Percentiles rank a stretch among this genome's conserved stretches.
These are phyloP conservation scores for Puccinia polysora DNA, from an alignment of 1,284 basidiomycete genomes.

Conservation along the genomic window DNA sequence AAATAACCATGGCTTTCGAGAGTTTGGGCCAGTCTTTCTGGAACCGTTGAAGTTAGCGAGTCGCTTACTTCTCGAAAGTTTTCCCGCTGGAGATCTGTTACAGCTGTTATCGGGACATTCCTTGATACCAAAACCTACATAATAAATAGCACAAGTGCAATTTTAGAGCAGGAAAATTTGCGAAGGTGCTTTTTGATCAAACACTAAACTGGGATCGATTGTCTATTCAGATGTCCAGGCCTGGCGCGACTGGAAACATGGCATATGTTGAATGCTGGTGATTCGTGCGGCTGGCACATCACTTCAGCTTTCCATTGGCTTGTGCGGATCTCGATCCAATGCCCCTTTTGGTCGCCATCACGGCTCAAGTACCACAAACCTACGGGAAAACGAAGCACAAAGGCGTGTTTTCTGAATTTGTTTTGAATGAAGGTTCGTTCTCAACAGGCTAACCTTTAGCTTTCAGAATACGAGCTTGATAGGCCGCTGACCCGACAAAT, in stretches of 20 bases:
- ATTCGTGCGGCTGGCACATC: background rate
- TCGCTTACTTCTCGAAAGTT: slow-evolving; percentile 3
- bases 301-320: slow-evolving; percentile 43
- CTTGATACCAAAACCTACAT: slow-evolving; percentile 30
- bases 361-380: slow-evolving; percentile 33
- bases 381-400: background rate
- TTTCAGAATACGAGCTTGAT: slow-evolving; percentile 42
- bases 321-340: slow-evolving; percentile 39
- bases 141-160: background rate
- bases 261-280: slow-evolving; percentile 23
- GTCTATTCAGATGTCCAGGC: slow-evolving; percentile 27
- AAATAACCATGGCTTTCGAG: slow-evolving; percentile 12
- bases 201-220: slow-evolving; percentile 36
- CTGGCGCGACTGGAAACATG: slow-evolving; percentile 13
- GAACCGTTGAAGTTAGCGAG: background rate
- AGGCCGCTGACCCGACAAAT: slow-evolving; percentile 16
- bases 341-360: background rate
- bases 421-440: background rate
- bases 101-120: slow-evolving; percentile 4
- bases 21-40: background rate
- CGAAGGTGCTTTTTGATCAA: background rate
- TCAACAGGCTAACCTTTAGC: slow-evolving; percentile 13
- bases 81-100: slow-evolving; percentile 19
- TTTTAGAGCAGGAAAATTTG: too few relatives aligned
- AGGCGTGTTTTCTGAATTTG: background rate